A percentile compares a stretch with the other conserved stretches of the same genome.
phyloP scores from a whole-genome alignment of 2,329 filamentous ascomycete species.

The Zalaria sp. region DNA sequence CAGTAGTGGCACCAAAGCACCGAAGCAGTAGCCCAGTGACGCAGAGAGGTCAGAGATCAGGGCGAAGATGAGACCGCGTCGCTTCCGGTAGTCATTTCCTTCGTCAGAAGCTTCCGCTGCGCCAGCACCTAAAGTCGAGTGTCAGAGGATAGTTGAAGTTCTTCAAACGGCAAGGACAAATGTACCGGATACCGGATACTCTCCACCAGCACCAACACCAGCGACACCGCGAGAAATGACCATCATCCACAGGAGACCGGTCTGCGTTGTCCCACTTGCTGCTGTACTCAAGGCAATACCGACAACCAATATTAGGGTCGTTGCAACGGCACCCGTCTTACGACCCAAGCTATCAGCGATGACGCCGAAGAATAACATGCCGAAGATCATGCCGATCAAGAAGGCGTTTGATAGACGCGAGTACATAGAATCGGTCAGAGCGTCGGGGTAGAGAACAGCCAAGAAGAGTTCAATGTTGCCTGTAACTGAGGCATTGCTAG shows the following conservation, averaged over 20 bases:
- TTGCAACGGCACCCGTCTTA: slow-evolving; percentile 19
- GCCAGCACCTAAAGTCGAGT: slow-evolving; percentile 17
- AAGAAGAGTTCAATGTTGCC: slow-evolving; percentile 19
- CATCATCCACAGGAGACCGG: slow-evolving; percentile 27
- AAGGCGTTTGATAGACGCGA: slow-evolving; percentile 21
- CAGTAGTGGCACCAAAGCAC: slow-evolving; percentile 29
- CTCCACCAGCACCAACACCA: slow-evolving; percentile 29
- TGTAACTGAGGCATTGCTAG: slow-evolving; percentile 19
- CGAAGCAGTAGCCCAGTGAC: slow-evolving; percentile 37
- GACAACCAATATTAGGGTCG: slow-evolving; percentile 17
- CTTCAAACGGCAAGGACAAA: no score
- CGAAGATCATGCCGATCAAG: slow-evolving; percentile 20
- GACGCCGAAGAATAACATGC: slow-evolving; percentile 20
- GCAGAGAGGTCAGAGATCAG: slow-evolving; percentile 38
- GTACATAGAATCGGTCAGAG: slow-evolving; percentile 14
- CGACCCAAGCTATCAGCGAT: slow-evolving; percentile 19
- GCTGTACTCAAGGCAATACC: slow-evolving; percentile 19
- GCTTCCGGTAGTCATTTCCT: slow-evolving; percentile 26
- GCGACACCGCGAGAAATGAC: slow-evolving; percentile 30
- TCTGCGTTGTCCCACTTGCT: slow-evolving; percentile 13
- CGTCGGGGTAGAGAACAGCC: slow-evolving; percentile 18
- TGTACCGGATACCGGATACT: slow-evolving; percentile 35
- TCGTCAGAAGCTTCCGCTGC: slow-evolving; percentile 42
- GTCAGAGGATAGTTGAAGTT: no score
- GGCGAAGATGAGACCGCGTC: slow-evolving; percentile 42